phyloP scores from a whole-genome alignment of 805 yeast genomes.

The Diddensiella caesifluorescens region DNA sequence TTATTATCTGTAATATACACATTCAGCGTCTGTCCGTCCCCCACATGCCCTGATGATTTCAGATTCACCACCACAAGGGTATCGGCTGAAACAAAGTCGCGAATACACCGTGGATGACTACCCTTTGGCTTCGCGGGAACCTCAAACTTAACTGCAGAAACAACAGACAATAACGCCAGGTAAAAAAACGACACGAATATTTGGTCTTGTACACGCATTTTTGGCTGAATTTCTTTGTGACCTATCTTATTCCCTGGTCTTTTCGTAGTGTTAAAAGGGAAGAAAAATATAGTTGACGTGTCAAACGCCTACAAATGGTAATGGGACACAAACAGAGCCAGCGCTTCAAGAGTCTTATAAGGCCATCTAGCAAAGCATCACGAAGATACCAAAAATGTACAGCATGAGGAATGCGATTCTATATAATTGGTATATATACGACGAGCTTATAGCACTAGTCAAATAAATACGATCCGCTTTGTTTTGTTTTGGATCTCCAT shows the following conservation, averaged over 20 bases:
- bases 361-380: too few relatives aligned
- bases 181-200: background rate
- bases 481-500: too few relatives aligned
- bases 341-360: too few relatives aligned
- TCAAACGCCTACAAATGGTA: too few relatives aligned
- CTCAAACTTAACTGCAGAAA: slow-evolving; percentile 29
- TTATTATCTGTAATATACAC: slow-evolving; percentile 55
- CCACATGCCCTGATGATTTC: slow-evolving; percentile 63
- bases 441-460: too few relatives aligned
- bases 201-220: too few relatives aligned
- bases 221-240: background rate
- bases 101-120: slow-evolving; percentile 65
- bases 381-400: too few relatives aligned
- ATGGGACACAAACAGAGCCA: too few relatives aligned
- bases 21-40: slow-evolving; percentile 82
- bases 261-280: background rate
- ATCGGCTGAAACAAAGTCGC: slow-evolving; percentile 83
- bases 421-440: too few relatives aligned
- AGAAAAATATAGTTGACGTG: slow-evolving; percentile 3
- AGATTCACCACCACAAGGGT: slow-evolving; percentile 84
- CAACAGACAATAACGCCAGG: slow-evolving; percentile 7
- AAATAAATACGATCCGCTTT: too few relatives aligned
- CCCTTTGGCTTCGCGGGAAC: slow-evolving; percentile 30
- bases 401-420: too few relatives aligned
- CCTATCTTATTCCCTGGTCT: background rate